Percentiles rank a stretch among this genome's conserved stretches.
phyloP scores from a whole-genome alignment of 805 yeast species.

The Candida silvatica region DNA sequence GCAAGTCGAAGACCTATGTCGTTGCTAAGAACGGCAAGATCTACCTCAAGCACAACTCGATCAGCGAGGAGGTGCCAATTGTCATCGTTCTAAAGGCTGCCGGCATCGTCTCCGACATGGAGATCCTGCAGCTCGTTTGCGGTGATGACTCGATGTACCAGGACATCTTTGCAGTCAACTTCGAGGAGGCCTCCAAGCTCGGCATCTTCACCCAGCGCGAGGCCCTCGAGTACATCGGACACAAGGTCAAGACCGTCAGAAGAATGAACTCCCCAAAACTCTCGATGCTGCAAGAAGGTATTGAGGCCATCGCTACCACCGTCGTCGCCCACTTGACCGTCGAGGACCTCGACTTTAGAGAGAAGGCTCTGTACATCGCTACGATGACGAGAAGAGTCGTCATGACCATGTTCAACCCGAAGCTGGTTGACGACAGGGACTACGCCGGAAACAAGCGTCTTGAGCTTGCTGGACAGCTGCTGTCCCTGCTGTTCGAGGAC shows the following conservation, averaged over 20 bases:
- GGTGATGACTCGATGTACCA: conserved; percentile 85
- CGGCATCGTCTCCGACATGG: conserved; percentile 86
- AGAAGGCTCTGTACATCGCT: conserved; percentile 89
- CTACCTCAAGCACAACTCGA: conserved; percentile 90
- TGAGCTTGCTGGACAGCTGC: conserved; percentile 94
- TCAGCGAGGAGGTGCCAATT: conserved; percentile 91
- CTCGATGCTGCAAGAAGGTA: conserved; percentile 82
- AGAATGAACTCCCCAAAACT: conserved; percentile 78
- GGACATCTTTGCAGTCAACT: conserved; percentile 84
- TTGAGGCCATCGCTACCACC: conserved; percentile 93
- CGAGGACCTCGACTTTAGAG: conserved; percentile 74
- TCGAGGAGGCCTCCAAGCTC: conserved; percentile 84
- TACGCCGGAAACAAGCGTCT: conserved; percentile 97
- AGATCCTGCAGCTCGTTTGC: conserved; percentile 88
- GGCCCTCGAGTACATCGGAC: conserved; percentile 86
- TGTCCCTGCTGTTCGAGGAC: conserved; percentile 93
- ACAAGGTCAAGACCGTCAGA: conserved; percentile 86
- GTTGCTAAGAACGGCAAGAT: conserved; percentile 85
- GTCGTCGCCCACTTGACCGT: conserved; percentile 93
- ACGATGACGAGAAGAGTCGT: conserved; percentile 95
- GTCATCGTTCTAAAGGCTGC: conserved; percentile 91
- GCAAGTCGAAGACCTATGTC: conserved; percentile 95
- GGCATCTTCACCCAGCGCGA: conserved; percentile 89
- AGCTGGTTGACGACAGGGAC: conserved; percentile 97
- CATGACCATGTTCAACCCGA: conserved; percentile 91